These are phyloP conservation scores for Phytophthora uliginosa DNA, from an alignment of 352 stramenopile genomes.

Conservation along the genomic window DNA sequence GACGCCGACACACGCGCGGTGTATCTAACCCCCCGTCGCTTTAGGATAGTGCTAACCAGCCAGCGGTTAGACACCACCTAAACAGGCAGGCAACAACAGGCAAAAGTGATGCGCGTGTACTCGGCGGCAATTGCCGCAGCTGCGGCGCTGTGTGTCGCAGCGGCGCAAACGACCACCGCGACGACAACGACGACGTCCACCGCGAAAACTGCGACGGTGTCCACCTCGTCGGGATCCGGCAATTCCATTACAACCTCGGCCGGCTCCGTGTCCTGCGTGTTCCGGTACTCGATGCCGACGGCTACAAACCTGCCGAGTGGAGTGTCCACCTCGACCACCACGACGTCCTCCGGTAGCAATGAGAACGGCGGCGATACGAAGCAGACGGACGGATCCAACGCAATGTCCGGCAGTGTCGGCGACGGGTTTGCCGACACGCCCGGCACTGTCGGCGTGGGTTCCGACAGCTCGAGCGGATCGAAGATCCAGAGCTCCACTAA, in stretches of 20 bases:
- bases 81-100: conserved; percentile 5
- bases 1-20: conserved; percentile 13
- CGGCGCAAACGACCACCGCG: conserved; percentile 41
- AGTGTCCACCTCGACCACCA: conserved; percentile 32
- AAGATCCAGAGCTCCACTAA: background rate
- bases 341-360: conserved; percentile 29
- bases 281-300: conserved; percentile 68
- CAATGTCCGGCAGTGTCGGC: conserved; percentile 30
- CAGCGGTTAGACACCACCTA: background rate
- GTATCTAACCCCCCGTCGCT: conserved; percentile 18
- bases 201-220: background rate
- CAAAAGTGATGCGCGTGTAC: conserved; percentile 25
- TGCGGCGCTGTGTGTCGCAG: conserved; percentile 29
- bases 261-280: conserved; percentile 51
- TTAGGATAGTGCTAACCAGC: conserved; percentile 12
- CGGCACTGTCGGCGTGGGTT: conserved; percentile 21
- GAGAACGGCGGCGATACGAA: conserved; percentile 6
- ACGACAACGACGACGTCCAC: background rate
- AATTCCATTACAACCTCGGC: conserved; percentile 24
- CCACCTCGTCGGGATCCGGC: conserved; percentile 52
- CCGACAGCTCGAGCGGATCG: conserved; percentile 18
- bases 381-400: conserved; percentile 3
- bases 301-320: conserved; percentile 52
- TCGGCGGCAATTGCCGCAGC: conserved; percentile 20
- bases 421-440: conserved; percentile 25